These are phyloP conservation scores for Candolleomyces efflorescens DNA, from an alignment of 768 basidiomycete species.

Conservation along the genomic window DNA sequence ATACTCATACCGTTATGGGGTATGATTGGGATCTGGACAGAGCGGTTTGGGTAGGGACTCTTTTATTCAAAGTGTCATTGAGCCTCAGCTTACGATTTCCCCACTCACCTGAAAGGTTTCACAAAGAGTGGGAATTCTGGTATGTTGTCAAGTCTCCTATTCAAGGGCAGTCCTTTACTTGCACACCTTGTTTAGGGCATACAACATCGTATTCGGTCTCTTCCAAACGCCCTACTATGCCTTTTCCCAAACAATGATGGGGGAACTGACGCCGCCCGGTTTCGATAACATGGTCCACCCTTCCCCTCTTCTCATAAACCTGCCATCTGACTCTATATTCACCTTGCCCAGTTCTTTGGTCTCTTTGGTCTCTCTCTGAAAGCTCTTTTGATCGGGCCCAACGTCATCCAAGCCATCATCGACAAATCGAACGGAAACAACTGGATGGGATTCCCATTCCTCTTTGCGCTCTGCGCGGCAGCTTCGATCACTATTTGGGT, in stretches of 20 bases:
- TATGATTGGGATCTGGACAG: slow-evolving; percentile 82
- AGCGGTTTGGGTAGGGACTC: slow-evolving; percentile 50
- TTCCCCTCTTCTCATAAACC: background rate
- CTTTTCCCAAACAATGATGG: slow-evolving; percentile 85
- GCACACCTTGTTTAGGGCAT: slow-evolving; percentile 60
- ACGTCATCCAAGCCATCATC: slow-evolving; percentile 82
- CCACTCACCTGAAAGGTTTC: slow-evolving; percentile 42
- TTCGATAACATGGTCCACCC: slow-evolving; percentile 67
- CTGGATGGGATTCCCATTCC: slow-evolving; percentile 83
- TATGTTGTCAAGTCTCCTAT: slow-evolving; percentile 27
- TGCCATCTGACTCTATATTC: background rate
- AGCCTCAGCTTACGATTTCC: background rate
- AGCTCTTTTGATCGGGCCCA: slow-evolving; percentile 85
- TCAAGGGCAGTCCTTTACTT: too few species aligned
- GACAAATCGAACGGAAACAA: slow-evolving; percentile 64
- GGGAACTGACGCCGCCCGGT: slow-evolving; percentile 81
- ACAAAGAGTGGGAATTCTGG: slow-evolving; percentile 89
- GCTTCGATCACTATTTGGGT: slow-evolving; percentile 81
- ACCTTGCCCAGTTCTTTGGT: slow-evolving; percentile 65
- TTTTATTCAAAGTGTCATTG: background rate
- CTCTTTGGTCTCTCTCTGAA: slow-evolving; percentile 82
- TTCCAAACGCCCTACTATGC: slow-evolving; percentile 89
- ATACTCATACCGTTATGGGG: slow-evolving; percentile 82
- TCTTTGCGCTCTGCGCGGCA: slow-evolving; percentile 63
- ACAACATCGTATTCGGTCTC: slow-evolving; percentile 74